These are phyloP conservation scores for Trichomonas vaginalis DNA, from an alignment of 208 protist species.

Conservation along the genomic window DNA sequence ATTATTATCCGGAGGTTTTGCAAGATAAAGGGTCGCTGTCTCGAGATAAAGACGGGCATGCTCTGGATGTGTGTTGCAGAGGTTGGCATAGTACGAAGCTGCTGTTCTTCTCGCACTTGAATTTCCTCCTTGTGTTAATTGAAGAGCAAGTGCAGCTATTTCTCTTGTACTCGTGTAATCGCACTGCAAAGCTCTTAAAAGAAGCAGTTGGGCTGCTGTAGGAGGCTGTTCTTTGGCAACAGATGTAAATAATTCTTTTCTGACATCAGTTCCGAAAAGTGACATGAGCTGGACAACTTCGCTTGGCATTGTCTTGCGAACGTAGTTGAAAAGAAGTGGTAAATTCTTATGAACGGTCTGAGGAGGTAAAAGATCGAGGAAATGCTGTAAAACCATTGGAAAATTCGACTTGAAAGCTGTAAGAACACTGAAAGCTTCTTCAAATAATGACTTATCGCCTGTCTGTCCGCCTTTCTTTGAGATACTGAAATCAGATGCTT, in stretches of 20 bases:
- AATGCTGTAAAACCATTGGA: background rate
- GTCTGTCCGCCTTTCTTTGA: background rate
- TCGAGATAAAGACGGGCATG: background rate
- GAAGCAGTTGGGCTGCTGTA: background rate
- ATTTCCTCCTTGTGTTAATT: background rate
- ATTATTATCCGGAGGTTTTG: background rate
- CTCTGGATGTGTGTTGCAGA: background rate
- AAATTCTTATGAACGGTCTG: background rate
- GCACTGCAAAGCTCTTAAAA: background rate
- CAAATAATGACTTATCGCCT: background rate
- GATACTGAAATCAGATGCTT: background rate
- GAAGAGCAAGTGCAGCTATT: background rate
- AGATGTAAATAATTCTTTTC: background rate
- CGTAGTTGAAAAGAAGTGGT: background rate
- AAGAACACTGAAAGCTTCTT: background rate
- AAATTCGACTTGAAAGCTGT: background rate
- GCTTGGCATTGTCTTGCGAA: background rate
- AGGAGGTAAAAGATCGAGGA: background rate
- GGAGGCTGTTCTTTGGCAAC: background rate
- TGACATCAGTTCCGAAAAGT: background rate
- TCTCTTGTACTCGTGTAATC: background rate
- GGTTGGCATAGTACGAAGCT: background rate
- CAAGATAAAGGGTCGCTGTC: background rate
- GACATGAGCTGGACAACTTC: background rate
- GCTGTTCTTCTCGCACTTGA: background rate